Base-by-base conservation (phyloP, 1,284 basidiomycete species). In the Phaffia rhodozyma region DNA sequence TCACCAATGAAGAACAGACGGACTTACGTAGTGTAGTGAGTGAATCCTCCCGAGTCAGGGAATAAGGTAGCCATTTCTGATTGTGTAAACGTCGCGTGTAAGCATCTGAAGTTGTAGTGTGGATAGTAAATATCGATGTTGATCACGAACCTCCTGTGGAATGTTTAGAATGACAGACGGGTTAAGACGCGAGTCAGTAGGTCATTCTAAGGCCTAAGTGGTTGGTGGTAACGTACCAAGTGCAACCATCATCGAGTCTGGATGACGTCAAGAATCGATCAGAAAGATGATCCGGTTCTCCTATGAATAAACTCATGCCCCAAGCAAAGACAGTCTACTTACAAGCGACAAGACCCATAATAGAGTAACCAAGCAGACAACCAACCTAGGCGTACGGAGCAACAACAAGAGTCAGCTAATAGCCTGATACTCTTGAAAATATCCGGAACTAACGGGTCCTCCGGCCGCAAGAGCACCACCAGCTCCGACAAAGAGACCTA, bases 401-500 rank as follows among this genome's bases (percentile, higher is more conserved):
- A 48, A 52, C 9, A n/a, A n/a, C 27, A 53, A 25, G 7, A 34
- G 1, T 18, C 3, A n/a, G 47, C 34, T 18, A 61, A 58, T 58
- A 60, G 55, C 32, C 55, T 51, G 4, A 51, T 49, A 52, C 55
- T 55, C 54, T 57, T 18, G 61, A 58, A 11, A 23, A 49, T 25
- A n/a, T 23, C 32, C 52, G 60, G 48, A 64, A 30, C 77, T 77
- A n/a, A 75, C 70, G 2, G 79, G 79, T 18, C 79, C 79, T 60
- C 76, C 78, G 23, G 71, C 69, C 21, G 74, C 70, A 21, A 81
- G 71, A 3, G 77, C 75, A 58, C 79, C 76, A 27, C 89, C 89
- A 20, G 86, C 84, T 67, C 88, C 88, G 54, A 91, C 79, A 78
- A 92, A 91, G n/a, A 89, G 79, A 71, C 87, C 87, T 1, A 43